Conservation (phyloP, 225 moss, liverwort and hornwort species). For the Climacium dendroides region DNA sequence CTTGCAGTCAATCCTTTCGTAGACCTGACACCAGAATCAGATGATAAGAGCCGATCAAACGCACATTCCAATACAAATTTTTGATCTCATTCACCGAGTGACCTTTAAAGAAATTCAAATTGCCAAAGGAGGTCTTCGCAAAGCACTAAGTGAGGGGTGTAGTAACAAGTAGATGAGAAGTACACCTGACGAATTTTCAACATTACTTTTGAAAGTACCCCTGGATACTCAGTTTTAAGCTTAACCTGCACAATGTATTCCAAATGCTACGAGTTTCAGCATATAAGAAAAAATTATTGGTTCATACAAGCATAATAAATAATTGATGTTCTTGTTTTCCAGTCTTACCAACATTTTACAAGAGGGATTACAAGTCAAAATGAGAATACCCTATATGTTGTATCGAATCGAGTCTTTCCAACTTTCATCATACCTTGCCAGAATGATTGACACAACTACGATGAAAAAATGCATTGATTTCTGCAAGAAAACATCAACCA, state of each 20-base stretch:
- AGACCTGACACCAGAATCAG: constrained; percentile 43
- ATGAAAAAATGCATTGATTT: constrained; percentile 81
- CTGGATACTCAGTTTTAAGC: constrained; percentile 49
- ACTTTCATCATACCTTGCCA: constrained; percentile 61
- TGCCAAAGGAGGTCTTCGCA: not conserved
- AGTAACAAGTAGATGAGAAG: not conserved
- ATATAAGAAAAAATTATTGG: not conserved
- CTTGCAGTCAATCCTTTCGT: constrained; percentile 67
- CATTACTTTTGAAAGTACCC: constrained; percentile 63
- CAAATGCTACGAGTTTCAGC: not conserved
- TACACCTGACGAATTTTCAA: constrained; percentile 85
- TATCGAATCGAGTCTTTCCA: not conserved
- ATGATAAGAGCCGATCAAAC: not conserved
- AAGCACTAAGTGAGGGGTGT: not conserved
- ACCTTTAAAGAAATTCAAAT: not conserved
- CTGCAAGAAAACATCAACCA: constrained; percentile 24
- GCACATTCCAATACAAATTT: not conserved
- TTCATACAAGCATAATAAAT: not conserved
- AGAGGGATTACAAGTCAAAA: not conserved
- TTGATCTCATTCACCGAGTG: not conserved
- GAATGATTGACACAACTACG: constrained; percentile 75
- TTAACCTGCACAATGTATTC: constrained; percentile 53
- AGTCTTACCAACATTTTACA: not conserved
- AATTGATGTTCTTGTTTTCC: not conserved
- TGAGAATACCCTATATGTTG: not conserved